phyloP scores from a whole-genome alignment of 2,329 filamentous ascomycete genomes.

The Penicillium sp. region DNA sequence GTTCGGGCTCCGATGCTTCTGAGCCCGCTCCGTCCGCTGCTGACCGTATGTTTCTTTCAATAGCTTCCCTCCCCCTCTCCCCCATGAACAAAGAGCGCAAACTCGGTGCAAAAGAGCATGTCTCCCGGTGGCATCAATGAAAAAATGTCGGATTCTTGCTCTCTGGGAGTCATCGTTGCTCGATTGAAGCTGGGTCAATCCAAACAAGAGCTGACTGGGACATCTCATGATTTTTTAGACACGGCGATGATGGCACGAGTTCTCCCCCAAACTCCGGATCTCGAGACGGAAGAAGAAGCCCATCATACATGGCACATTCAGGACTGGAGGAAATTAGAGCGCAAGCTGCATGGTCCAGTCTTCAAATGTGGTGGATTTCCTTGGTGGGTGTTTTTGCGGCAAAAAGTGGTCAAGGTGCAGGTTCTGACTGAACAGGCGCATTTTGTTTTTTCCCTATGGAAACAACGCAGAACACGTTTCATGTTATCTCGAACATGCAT shows the following conservation, averaged over 20 bases:
- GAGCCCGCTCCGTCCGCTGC: constrained; percentile 53
- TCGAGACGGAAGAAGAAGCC: constrained; percentile 70
- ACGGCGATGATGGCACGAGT: constrained; percentile 80
- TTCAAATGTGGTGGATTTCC: constrained; percentile 83
- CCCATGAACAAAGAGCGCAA: not conserved
- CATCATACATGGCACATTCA: constrained; percentile 82
- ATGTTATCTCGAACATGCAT: constrained; percentile 94
- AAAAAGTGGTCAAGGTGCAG: not conserved
- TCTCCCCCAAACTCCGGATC: constrained; percentile 69
- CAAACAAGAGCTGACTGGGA: constrained; percentile 8
- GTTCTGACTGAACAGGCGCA: constrained; percentile 57
- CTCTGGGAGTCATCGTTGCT: not conserved
- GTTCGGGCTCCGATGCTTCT: constrained; percentile 53
- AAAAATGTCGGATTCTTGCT: too few relatives aligned
- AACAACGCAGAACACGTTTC: constrained; percentile 93
- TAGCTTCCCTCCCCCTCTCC: constrained; percentile 9
- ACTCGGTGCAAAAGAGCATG: not conserved
- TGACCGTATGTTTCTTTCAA: constrained; percentile 45
- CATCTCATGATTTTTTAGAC: constrained; percentile 45
- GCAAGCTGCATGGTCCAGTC: constrained; percentile 79
- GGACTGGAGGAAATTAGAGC: constrained; percentile 68
- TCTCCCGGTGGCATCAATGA: not conserved
- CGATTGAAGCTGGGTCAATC: too few relatives aligned
- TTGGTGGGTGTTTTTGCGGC: constrained; percentile 56
- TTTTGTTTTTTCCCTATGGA: constrained; percentile 90